phyloP scores from a whole-genome alignment of 2,329 filamentous ascomycete species.

The Pseudogymnoascus sp. region DNA sequence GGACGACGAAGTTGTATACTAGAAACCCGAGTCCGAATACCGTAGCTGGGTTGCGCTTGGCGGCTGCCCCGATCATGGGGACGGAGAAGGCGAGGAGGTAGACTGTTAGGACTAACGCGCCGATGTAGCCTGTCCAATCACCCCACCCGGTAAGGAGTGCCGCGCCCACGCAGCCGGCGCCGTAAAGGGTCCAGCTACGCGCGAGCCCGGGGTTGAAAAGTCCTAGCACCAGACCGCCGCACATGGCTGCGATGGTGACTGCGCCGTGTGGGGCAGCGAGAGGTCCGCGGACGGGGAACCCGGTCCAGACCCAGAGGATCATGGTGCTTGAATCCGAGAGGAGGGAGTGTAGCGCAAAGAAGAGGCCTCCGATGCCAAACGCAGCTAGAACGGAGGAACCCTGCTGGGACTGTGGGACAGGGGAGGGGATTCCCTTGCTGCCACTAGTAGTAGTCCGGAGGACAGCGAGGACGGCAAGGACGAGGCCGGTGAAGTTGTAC shows the following conservation, averaged over 20 bases:
- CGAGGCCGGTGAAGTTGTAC: slow-evolving; percentile 77
- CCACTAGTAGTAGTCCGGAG: slow-evolving; percentile 65
- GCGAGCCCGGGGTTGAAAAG: slow-evolving; percentile 62
- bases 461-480: slow-evolving; percentile 66
- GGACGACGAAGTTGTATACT: slow-evolving; percentile 83
- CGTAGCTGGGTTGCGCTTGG: slow-evolving; percentile 65
- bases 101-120: slow-evolving; percentile 63
- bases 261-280: slow-evolving; percentile 85
- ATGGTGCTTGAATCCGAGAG: slow-evolving; percentile 97
- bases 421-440: slow-evolving; percentile 31
- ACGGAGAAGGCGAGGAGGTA: slow-evolving; percentile 78
- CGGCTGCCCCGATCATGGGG: slow-evolving; percentile 65
- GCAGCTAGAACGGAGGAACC: slow-evolving; percentile 66
- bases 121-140: slow-evolving; percentile 87
- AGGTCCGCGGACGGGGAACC: slow-evolving; percentile 83
- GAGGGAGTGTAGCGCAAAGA: slow-evolving; percentile 87
- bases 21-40: slow-evolving; percentile 87
- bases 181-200: slow-evolving; percentile 72
- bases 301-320: slow-evolving; percentile 98
- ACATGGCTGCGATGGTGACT: slow-evolving; percentile 81
- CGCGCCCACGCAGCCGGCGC: slow-evolving; percentile 70
- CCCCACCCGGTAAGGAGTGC: slow-evolving; percentile 65
- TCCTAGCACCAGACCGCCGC: slow-evolving; percentile 67
- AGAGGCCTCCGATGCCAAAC: slow-evolving; percentile 70
- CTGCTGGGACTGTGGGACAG: slow-evolving; percentile 46